Base-by-base conservation (phyloP, 2,329 filamentous ascomycete species). In the Ilyonectria mors-panacis region DNA sequence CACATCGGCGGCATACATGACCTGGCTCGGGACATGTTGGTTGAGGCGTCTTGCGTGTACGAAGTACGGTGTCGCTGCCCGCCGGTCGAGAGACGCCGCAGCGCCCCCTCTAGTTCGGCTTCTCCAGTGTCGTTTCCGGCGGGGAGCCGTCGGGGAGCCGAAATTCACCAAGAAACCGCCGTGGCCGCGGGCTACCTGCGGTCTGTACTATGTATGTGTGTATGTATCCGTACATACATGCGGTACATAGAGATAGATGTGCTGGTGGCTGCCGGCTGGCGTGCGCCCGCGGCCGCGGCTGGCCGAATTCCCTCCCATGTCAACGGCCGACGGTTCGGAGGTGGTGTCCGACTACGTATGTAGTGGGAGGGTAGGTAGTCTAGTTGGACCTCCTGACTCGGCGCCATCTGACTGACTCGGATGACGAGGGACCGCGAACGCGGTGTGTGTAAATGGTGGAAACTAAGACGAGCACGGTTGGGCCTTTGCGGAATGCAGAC, bases 331-430 rank as follows among this genome's bases (percentile, higher is more conserved):
- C 23, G 50, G 51, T 44, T 61, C 54, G 33, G 28, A 55, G 56
- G 45, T 59, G 62, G 62, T 59, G 61, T 57, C 42, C 56, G 30
- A 61, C 51, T 60, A 57, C 50, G 55, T 48, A 51, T 26, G 57
- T 60, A 55, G 62, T 48, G 55, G 33, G 57, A 65, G 56, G 63
- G 58, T 54, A 58, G 54, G 58, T 54, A 58, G 54, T 66, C 39
- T 53, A 59, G 65, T 58, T 70, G 63, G 67, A 66, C 69, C 70
- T 72, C 71, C 73, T 75, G 73, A 75, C 73, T 75, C 70, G 70
- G 62, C 59, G 65, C 70, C 73, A 75, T 73, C 65, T 75, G 73
- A 75, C 73, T 73, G 73, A 75, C 69, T 75, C 73, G 73, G 69
- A 75, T 75, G 73, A 74, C 71, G 73, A 75, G 62, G 69, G 57